Percentiles rank a stretch among this genome's conserved stretches.
Evolutionary conservation across 768 basidiomycete genomes (phyloP).

Genomic region (Serpula lacrymans): DNA sequence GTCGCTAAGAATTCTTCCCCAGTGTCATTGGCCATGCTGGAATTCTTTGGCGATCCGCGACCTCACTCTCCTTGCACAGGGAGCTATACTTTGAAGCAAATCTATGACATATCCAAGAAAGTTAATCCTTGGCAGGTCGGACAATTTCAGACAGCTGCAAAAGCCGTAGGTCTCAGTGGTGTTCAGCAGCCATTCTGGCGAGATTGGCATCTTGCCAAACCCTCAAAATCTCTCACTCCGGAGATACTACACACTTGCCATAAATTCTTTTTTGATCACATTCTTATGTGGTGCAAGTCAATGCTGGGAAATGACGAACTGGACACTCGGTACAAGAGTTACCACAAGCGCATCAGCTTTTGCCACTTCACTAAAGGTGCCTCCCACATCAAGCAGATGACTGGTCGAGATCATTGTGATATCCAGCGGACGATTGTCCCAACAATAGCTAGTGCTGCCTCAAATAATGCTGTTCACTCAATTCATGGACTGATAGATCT

Average conservation of each 20-base stretch:
- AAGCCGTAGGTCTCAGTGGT: constrained; percentile 4
- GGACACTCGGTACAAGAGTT: constrained; percentile 30
- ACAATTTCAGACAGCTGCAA: constrained; percentile 19
- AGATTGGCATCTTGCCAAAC: constrained; percentile 31
- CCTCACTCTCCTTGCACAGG: not conserved
- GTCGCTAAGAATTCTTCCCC: constrained; percentile 6
- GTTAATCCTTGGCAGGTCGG: constrained; percentile 21
- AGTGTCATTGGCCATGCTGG: constrained; percentile 1
- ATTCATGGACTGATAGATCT: constrained; percentile 36
- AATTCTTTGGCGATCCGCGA: constrained; percentile 4
- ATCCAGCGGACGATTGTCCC: constrained; percentile 33
- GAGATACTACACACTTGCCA: constrained; percentile 39
- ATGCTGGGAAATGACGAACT: constrained; percentile 28
- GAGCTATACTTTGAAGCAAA: not conserved
- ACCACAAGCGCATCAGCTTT: constrained; percentile 33
- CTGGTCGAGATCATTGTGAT: constrained; percentile 36
- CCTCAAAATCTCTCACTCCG: constrained; percentile 29
- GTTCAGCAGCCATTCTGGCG: constrained; percentile 30
- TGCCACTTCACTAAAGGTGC: constrained; percentile 37
- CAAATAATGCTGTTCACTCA: constrained; percentile 24
- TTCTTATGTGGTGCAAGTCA: constrained; percentile 34
- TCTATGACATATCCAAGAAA: not conserved
- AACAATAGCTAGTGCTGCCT: constrained; percentile 29
- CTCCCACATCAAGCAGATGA: constrained; percentile 37
- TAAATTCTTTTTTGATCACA: constrained; percentile 37